A percentile compares a stretch with the other conserved stretches of the same genome.
These are phyloP conservation scores for Suhomyces yuchorum DNA, from an alignment of 1,139 yeast genomes.

Conservation along the genomic window DNA sequence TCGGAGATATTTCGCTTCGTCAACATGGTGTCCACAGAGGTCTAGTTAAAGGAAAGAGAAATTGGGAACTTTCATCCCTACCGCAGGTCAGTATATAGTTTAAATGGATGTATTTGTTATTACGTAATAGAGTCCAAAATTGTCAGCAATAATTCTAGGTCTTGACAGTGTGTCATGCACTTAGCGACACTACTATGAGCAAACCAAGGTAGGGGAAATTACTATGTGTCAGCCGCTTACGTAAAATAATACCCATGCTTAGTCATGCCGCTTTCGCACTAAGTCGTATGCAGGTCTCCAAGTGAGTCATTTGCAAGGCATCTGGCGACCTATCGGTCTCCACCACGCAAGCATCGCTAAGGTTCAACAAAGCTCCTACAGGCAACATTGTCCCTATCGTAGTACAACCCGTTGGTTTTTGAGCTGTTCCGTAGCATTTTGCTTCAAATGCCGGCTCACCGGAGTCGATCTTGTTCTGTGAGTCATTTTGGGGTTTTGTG, in stretches of 20 bases:
- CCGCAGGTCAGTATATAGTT: conserved; percentile 10
- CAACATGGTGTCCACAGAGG: conserved; percentile 43
- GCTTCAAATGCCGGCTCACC: not conserved
- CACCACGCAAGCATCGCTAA: not conserved
- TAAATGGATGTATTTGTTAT: not conserved
- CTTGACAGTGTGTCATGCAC: not conserved
- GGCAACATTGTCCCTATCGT: not conserved
- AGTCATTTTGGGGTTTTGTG: conserved; percentile 15
- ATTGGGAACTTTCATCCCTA: not conserved
- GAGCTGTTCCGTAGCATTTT: not conserved
- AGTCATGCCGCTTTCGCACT: not conserved
- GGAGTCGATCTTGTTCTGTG: conserved; percentile 8
- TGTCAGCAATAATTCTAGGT: not conserved
- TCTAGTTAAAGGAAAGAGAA: conserved; percentile 13
- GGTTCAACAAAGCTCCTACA: not conserved
- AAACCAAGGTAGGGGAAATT: not conserved
- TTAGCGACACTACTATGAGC: not conserved
- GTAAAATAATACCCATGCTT: not conserved
- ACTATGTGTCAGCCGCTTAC: not conserved
- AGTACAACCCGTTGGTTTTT: not conserved
- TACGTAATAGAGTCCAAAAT: not conserved
- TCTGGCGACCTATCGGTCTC: not conserved
- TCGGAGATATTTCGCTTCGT: conserved; percentile 48
- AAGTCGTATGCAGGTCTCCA: not conserved
- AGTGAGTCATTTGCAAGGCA: not conserved